phyloP scores from a whole-genome alignment of 2,329 filamentous ascomycete genomes.

The Pyricularia sp. region DNA sequence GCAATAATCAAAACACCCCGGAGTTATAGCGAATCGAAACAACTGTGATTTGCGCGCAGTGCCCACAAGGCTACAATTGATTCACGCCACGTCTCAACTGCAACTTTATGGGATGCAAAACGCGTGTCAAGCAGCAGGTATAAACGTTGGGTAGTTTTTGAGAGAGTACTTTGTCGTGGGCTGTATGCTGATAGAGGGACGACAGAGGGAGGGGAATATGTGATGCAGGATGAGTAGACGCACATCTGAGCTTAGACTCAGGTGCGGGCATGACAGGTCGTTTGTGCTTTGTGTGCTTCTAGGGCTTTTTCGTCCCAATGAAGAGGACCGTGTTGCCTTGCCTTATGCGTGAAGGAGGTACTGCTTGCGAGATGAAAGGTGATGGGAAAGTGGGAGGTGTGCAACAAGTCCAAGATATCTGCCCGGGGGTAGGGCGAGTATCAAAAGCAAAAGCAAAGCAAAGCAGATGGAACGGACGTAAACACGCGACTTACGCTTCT shows the following conservation, averaged over 20 bases:
- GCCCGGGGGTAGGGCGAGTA: not conserved
- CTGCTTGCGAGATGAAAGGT: not conserved
- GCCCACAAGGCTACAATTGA: not conserved
- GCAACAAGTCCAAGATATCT: not conserved
- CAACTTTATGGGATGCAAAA: not conserved
- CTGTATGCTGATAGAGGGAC: not conserved
- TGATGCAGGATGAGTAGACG: not conserved
- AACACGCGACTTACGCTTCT: not conserved
- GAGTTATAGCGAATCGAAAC: not conserved
- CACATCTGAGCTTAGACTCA: not conserved
- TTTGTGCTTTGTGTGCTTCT: not conserved
- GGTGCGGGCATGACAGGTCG: not conserved
- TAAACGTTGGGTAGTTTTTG: not conserved
- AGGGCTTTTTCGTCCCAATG: not conserved
- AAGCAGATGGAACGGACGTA: not conserved
- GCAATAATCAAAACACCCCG: not conserved
- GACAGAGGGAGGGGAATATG: not conserved
- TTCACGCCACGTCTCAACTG: not conserved
- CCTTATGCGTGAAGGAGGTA: not conserved
- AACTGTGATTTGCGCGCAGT: not conserved
- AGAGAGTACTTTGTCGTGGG: not conserved
- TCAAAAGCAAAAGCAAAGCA: not conserved
- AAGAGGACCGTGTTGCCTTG: not conserved
- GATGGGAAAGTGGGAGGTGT: not conserved
- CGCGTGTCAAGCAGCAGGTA: not conserved